These are phyloP conservation scores for Durusdinium trenchii DNA, from an alignment of 73 alveolate species.

Conservation along the genomic window DNA sequence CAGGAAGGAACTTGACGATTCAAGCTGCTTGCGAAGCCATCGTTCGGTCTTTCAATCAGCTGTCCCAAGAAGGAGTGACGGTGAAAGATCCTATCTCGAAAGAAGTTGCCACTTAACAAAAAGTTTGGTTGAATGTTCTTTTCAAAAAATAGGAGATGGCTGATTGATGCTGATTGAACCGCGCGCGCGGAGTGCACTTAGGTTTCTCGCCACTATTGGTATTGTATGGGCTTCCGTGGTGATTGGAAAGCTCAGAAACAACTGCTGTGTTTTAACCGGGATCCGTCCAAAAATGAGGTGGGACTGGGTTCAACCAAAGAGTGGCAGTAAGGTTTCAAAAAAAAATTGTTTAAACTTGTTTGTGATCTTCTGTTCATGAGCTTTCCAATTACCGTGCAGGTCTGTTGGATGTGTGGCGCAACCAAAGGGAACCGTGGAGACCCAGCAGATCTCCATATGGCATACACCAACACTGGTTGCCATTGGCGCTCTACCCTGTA, in stretches of 20 bases:
- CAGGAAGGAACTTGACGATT: background rate
- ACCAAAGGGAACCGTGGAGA: background rate
- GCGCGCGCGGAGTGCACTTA: background rate
- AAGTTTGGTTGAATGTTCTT: background rate
- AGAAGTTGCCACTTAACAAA: background rate
- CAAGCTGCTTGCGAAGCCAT: background rate
- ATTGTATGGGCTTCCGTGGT: background rate
- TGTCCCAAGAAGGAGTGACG: background rate
- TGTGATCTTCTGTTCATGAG: background rate
- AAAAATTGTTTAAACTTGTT: background rate
- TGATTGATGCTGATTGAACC: background rate
- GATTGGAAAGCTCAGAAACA: constrained; percentile 12
- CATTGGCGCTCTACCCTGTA: background rate
- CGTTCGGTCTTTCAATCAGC: background rate
- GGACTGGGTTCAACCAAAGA: background rate
- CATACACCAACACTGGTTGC: background rate
- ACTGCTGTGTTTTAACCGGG: background rate
- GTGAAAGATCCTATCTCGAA: background rate
- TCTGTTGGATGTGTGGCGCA: constrained; percentile 12
- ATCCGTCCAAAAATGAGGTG: background rate
- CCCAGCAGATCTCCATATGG: background rate
- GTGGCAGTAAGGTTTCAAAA: background rate
- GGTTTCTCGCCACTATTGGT: background rate
- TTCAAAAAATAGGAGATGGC: background rate
- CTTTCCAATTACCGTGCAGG: background rate